phyloP scores from a whole-genome alignment of 2,329 filamentous ascomycete species.

The Claviceps sp. region DNA sequence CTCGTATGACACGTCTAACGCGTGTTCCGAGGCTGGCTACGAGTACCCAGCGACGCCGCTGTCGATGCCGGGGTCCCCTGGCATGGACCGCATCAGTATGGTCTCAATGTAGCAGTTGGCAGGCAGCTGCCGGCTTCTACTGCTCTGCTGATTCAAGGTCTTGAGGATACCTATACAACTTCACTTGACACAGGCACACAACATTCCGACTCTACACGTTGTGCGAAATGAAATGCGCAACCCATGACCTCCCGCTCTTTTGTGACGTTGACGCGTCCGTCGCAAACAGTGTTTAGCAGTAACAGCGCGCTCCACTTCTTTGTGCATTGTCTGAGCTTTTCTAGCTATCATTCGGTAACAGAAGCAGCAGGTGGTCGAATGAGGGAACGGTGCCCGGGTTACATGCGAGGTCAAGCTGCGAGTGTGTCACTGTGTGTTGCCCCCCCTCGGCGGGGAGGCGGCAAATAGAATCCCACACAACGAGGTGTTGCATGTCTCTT shows the following conservation, averaged over 20 bases:
- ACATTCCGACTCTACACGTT: no score
- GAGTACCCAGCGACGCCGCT: slow-evolving; percentile 58
- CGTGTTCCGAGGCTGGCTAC: slow-evolving; percentile 47
- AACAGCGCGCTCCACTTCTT: neutral
- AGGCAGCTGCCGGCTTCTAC: neutral
- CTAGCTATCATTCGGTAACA: neutral
- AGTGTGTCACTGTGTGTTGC: no score
- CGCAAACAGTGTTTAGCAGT: neutral
- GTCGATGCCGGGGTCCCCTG: slow-evolving; percentile 59
- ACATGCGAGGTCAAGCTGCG: no score
- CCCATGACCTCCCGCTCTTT: neutral
- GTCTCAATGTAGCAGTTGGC: slow-evolving; percentile 15
- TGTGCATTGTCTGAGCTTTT: neutral
- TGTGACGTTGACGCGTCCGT: neutral
- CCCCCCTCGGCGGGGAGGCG: no score
- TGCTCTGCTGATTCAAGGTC: neutral
- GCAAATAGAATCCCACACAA: no score
- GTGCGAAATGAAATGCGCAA: no score
- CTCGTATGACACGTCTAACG: slow-evolving; percentile 54
- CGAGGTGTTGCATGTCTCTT: no score
- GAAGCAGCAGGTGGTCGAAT: neutral
- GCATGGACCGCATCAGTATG: slow-evolving; percentile 22
- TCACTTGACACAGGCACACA: no score
- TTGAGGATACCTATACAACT: no score
- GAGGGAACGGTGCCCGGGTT: neutral